Conservation (phyloP, 2,329 filamentous ascomycete genomes). For the Microcera coccophila region DNA sequence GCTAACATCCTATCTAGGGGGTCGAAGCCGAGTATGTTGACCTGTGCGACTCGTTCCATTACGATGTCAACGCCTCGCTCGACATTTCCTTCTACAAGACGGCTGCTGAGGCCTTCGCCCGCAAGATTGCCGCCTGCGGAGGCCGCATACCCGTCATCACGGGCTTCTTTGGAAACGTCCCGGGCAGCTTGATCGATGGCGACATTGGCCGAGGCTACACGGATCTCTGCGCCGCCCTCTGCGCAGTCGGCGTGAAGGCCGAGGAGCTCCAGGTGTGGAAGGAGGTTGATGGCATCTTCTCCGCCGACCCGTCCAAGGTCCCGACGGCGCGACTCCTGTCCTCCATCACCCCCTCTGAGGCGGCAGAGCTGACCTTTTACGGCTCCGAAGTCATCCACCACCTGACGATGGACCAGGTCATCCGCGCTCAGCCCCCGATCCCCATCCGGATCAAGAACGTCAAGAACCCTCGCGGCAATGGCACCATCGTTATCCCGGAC, state of each 20-base stretch:
- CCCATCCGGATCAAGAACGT: slow-evolving; percentile 90
- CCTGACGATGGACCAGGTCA: slow-evolving; percentile 95
- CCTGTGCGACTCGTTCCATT: slow-evolving; percentile 75
- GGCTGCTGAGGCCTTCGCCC: slow-evolving; percentile 57
- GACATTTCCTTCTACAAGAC: slow-evolving; percentile 67
- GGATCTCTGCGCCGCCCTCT: slow-evolving; percentile 87
- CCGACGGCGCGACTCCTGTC: slow-evolving; percentile 87
- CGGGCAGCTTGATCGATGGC: slow-evolving; percentile 80
- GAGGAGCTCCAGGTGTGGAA: slow-evolving; percentile 97
- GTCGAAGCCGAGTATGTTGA: slow-evolving; percentile 89
- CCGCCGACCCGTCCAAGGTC: slow-evolving; percentile 79
- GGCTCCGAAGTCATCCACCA: slow-evolving; percentile 97
- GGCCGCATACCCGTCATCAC: slow-evolving; percentile 75
- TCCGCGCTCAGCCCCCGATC: slow-evolving; percentile 73
- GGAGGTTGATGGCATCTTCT: slow-evolving; percentile 95
- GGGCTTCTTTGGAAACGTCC: slow-evolving; percentile 92
- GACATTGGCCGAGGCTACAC: slow-evolving; percentile 95
- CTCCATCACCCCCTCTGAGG: slow-evolving; percentile 88
- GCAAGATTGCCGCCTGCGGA: slow-evolving; percentile 62
- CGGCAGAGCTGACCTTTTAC: slow-evolving; percentile 91
- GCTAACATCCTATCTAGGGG: slow-evolving; percentile 45
- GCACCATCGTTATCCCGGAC: slow-evolving; percentile 82
- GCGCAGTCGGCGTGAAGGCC: slow-evolving; percentile 83
- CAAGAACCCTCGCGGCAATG: slow-evolving; percentile 75
- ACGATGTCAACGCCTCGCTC: slow-evolving; percentile 55